phyloP scores from a whole-genome alignment of 805 yeast species.

The Barnettozyma sucrosica region DNA sequence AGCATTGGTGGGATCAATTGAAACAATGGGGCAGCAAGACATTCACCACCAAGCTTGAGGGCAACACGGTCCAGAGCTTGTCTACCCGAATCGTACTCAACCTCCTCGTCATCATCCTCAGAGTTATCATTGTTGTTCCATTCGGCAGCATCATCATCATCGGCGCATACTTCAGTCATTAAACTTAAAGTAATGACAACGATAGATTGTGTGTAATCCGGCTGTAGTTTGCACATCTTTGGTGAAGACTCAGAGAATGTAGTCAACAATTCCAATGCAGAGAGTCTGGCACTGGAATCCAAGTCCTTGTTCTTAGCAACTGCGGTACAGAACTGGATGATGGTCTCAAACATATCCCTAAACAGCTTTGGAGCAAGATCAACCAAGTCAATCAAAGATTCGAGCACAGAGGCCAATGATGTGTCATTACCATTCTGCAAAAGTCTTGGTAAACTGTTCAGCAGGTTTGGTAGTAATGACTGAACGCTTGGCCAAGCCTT shows the following conservation, averaged over 20 bases:
- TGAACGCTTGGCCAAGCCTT: conserved; percentile 71
- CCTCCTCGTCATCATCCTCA: conserved; percentile 78
- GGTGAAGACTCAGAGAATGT: conserved; percentile 93
- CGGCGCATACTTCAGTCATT: conserved; percentile 89
- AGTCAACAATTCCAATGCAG: conserved; percentile 83
- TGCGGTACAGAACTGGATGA: conserved; percentile 77
- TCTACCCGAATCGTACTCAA: conserved; percentile 85
- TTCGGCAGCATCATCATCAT: conserved; percentile 82
- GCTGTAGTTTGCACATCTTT: conserved; percentile 82
- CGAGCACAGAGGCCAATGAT: conserved; percentile 83
- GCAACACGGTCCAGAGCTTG: conserved; percentile 92
- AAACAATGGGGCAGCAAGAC: conserved; percentile 80
- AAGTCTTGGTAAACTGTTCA: conserved; percentile 83
- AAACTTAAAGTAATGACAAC: conserved; percentile 69
- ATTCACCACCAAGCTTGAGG: conserved; percentile 74
- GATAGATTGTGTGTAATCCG: conserved; percentile 63
- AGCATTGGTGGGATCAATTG: conserved; percentile 83
- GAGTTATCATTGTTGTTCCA: conserved; percentile 80
- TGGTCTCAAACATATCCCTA: conserved; percentile 83
- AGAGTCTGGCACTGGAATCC: conserved; percentile 73
- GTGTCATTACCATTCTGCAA: conserved; percentile 72
- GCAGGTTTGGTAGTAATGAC: conserved; percentile 73
- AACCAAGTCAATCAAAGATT: conserved; percentile 82
- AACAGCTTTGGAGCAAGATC: conserved; percentile 94
- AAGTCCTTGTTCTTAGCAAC: conserved; percentile 77